Conservation (phyloP, 2,329 filamentous ascomycete species). For the Alternaria rosae region DNA sequence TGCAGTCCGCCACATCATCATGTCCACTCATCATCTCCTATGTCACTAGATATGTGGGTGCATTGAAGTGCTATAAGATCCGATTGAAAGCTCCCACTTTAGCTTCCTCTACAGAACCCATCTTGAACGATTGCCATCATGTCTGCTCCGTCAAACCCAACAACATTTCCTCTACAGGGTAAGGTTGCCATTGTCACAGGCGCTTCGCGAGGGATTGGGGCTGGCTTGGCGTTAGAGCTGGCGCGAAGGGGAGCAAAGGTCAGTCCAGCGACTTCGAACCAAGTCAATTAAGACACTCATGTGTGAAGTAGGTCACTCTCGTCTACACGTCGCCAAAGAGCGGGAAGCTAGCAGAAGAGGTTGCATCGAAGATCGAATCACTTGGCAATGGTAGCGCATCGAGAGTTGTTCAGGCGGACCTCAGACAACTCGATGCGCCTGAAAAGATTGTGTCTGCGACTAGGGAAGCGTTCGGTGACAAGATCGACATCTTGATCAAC, state of each 20-base stretch:
- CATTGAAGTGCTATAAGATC: neutral
- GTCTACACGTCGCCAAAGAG: constrained; percentile 54
- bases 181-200: constrained; percentile 60
- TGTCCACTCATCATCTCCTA: neutral
- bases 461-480: constrained; percentile 46
- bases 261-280: constrained; percentile 7
- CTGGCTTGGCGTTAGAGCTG: constrained; percentile 57
- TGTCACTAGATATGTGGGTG: neutral
- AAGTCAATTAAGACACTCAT: constrained; percentile 9
- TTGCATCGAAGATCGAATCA: constrained; percentile 47
- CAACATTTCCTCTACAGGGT: constrained; percentile 31
- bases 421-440: constrained; percentile 44
- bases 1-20: neutral
- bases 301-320: constrained; percentile 49
- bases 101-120: neutral
- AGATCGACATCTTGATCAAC: constrained; percentile 56
- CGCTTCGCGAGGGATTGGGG: constrained; percentile 60
- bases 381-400: constrained; percentile 48
- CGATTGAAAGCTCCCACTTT: neutral
- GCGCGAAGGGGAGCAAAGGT: constrained; percentile 57
- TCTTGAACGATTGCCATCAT: constrained; percentile 8
- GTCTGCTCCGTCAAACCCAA: constrained; percentile 15
- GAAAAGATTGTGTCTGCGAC: constrained; percentile 50
- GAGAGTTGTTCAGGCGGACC: constrained; percentile 52
- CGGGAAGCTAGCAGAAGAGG: constrained; percentile 38